Conservation (phyloP, 179 eudicot genomes). For the Dionaea muscipula region DNA sequence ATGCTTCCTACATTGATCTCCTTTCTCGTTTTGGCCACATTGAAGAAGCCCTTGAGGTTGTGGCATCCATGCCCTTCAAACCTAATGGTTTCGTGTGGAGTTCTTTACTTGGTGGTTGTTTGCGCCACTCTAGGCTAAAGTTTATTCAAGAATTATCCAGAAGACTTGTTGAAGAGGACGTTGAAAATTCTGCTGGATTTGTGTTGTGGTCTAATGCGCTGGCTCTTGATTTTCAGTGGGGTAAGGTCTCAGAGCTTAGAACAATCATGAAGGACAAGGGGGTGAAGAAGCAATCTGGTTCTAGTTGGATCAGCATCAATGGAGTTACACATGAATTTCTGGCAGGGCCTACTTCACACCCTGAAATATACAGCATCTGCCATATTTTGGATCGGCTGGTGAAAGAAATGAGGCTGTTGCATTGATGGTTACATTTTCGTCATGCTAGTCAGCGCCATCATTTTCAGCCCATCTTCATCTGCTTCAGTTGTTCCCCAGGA, state of each 20-base stretch:
- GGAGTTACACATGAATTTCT: slow-evolving; percentile 49
- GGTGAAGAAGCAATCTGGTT: slow-evolving; percentile 49
- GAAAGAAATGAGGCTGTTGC: slow-evolving; percentile 22
- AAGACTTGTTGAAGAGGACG: slow-evolving; percentile 50
- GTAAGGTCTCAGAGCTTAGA: slow-evolving; percentile 46
- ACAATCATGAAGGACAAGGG: slow-evolving; percentile 51
- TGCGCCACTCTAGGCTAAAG: slow-evolving; percentile 46
- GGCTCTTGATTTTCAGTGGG: slow-evolving; percentile 51
- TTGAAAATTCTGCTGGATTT: slow-evolving; percentile 64
- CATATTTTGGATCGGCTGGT: slow-evolving; percentile 19
- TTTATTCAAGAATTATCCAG: slow-evolving; percentile 40
- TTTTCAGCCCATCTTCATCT: slow-evolving; percentile 13
- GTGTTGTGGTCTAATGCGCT: slow-evolving; percentile 63
- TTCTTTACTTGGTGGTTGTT: slow-evolving; percentile 64
- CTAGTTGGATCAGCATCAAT: slow-evolving; percentile 56
- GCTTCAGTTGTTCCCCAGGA: slow-evolving; percentile 63
- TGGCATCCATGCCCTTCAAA: slow-evolving; percentile 53
- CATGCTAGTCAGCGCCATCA: slow-evolving; percentile 1
- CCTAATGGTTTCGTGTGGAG: slow-evolving; percentile 77
- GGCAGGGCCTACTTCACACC: slow-evolving; percentile 25
- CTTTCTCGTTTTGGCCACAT: slow-evolving; percentile 53
- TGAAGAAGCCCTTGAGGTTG: slow-evolving; percentile 62
- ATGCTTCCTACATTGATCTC: slow-evolving; percentile 69
- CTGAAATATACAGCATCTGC: slow-evolving; percentile 14
- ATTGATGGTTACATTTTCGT: too few species aligned